Base-by-base conservation (phyloP, 768 basidiomycete genomes). In the Phanerochaete sordida region DNA sequence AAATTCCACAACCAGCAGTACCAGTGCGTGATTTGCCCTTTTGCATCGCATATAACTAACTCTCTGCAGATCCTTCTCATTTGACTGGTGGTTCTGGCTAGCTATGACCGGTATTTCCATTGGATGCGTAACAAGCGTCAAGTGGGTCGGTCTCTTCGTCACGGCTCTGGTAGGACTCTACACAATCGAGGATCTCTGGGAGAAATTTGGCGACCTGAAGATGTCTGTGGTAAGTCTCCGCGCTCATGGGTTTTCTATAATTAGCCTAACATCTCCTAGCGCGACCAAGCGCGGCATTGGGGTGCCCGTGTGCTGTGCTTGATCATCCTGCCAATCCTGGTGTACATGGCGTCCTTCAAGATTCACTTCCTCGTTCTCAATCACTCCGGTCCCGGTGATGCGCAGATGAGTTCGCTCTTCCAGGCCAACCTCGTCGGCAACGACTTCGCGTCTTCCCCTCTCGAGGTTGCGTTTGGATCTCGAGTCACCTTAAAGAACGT, bases 81-180 rank as follows among this genome's bases (percentile, higher is more conserved):
- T 91, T 61, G 97, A 98, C 70, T 99, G 97, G 97, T 98, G 95
- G 95, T 68, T 90, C 62, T 99, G 95, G 95, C 79, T 99, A 11
- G 74, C 84, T n/a, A 72, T 96, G 65, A 98, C 95, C 0, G 97
- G 97, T n/a, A 71, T 88, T 57, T 95, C 93, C 1, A 96, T 99
- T 64, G 97, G 97, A 56, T 90, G 88, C 67, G 95, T 97, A n/a
- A 90, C 90, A 33, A 93, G 95, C 65, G 89, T 99, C 63, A 99
- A 99, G 76, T 88, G 93, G 88, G 84, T 99, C 53, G 97, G 97
- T 37, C 78, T 97, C 12, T 99, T 99, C 71, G 93, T 93, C 54
- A 98, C 94, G 1, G 90, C 94, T 8, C 78, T 98, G 53, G 94
- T 98, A 39, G 97, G 97, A 26, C 74, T 97, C 1, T 98, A 99